Evolutionary conservation across 78 protist genomes (phyloP), one percentile per base, ranked within the genome.

Genomic region (Protostelium mycophagum): DNA sequence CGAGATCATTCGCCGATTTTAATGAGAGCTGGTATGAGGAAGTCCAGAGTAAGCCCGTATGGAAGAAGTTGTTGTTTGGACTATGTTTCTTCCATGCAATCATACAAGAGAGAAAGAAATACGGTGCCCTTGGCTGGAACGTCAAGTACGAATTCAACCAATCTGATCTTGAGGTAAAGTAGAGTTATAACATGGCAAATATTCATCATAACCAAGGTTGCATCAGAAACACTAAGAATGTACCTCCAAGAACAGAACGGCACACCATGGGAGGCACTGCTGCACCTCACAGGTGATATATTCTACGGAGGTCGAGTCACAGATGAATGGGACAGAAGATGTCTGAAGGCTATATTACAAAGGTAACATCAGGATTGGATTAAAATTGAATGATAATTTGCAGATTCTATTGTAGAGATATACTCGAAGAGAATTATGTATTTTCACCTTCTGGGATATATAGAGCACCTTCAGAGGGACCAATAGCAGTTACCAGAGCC

Each of bases 221-320:
- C 90, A 34, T 95, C 94, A 86, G 0, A 85, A n/a, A 37, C 95
- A 36, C 85, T 96, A 10, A 0, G 34, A 1, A 35, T 90, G 35
- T 95, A 95, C 85, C 90, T 95, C n/a, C 86, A 93, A 90, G 91
- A 91, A 63, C 51, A 89, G 83, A 91, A 95, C 84, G 89, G 51
- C 35, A 85, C 89, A 35, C 97, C 97, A 28, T 96, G 96, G 96
- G 90, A 39, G 10, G 94, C 97, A 16, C 86, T 98, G 73, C 36
- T 86, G 38, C 96, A 95, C 85, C 95, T 98, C 51, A 95, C 96
- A 35, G 97, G 96, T 25, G 98, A 97, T 63, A 92, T 92, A 51
- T 88, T 87, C 90, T 98, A 98, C 93, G 99, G 99, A 16, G 98
- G 98, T 23, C 94, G 98, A 25, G 98, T 98, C 86, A 98, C 99